Conservation (phyloP, 2,329 filamentous ascomycete species). For the Dothideomycetes sp. region DNA sequence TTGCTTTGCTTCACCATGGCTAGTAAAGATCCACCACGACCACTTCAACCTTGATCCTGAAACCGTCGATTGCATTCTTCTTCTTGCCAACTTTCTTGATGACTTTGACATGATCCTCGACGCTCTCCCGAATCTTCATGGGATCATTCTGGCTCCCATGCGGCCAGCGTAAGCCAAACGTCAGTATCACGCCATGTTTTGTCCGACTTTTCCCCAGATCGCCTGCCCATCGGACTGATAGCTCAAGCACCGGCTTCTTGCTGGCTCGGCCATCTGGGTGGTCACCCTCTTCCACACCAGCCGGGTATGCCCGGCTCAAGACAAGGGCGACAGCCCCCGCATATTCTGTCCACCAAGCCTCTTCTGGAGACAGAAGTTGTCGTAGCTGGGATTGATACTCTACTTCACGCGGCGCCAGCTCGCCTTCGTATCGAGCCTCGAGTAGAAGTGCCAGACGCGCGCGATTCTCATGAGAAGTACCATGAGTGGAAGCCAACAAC, state of each 20-base stretch:
- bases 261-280: background rate
- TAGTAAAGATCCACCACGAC: constrained; percentile 5
- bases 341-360: constrained; percentile 49
- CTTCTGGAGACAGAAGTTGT: constrained; percentile 3
- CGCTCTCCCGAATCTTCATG: constrained; percentile 16
- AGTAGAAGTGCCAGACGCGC: constrained; percentile 57
- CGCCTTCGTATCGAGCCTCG: constrained; percentile 60
- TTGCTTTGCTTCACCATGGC: background rate
- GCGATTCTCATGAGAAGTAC: constrained; percentile 57
- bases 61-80: constrained; percentile 36
- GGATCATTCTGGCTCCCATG: constrained; percentile 4
- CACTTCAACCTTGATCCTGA: constrained; percentile 21
- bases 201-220: constrained; percentile 4
- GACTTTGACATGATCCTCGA: constrained; percentile 25
- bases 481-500: constrained; percentile 53
- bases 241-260: constrained; percentile 6
- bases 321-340: constrained; percentile 46
- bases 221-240: constrained; percentile 7
- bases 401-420: constrained; percentile 27
- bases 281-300: constrained; percentile 26
- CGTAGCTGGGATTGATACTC: constrained; percentile 2
- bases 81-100: constrained; percentile 44
- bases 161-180: constrained; percentile 1
- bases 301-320: constrained; percentile 46
- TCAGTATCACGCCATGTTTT: constrained; percentile 5